Base-by-base conservation (phyloP, 164 flowering plant genomes). In the Magnolia sinica region DNA sequence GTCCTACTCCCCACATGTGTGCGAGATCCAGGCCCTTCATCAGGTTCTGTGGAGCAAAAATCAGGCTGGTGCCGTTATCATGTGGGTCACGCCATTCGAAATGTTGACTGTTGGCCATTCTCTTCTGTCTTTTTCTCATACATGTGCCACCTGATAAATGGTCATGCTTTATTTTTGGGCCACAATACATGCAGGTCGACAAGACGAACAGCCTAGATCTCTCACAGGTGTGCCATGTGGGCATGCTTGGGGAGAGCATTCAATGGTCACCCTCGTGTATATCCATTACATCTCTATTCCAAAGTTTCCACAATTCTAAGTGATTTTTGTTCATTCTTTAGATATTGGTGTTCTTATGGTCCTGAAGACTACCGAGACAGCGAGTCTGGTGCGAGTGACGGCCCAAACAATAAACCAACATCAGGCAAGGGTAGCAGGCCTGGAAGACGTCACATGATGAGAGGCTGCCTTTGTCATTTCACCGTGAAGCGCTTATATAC, bases 261-360 rank as follows among this genome's bases (percentile, higher is more conserved):
- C 18, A 11, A 11, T 55, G 18, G 61, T 16, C 61, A 55, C 19
- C 10, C 18, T 11, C 61, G 9, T 18, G 27, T 5, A 20, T 64
- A n/a, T 11, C 68, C 68, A 18, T 64, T 64, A 16, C 61, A 55
- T 55, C 13, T 14, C 61, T 55, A 10, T 55, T 55, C 61, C 61
- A 8, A 55, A 8, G 13, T 16, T 64, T 64, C 24, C 22, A 64
- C 20, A 64, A 2, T 11, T 8, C 68, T 64, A 64, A 64, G 68
- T 64, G 45, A 22, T 64, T 55, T 59, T 78, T 52, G 5, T 73
- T 45, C 59, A 63, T 69, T 81, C 61, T 76, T 69, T 81, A 88
- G 91, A 76, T 88, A 88, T 72, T 88, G 91, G 91, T 88, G 91
- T 77, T 88, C 91, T 49, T 88, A 85, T 81, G 91, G 91, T 64